A percentile compares a stretch with the other conserved stretches of the same genome.
Conservation (phyloP, 2,329 filamentous ascomycete species). For the Mariannaea sp. region DNA sequence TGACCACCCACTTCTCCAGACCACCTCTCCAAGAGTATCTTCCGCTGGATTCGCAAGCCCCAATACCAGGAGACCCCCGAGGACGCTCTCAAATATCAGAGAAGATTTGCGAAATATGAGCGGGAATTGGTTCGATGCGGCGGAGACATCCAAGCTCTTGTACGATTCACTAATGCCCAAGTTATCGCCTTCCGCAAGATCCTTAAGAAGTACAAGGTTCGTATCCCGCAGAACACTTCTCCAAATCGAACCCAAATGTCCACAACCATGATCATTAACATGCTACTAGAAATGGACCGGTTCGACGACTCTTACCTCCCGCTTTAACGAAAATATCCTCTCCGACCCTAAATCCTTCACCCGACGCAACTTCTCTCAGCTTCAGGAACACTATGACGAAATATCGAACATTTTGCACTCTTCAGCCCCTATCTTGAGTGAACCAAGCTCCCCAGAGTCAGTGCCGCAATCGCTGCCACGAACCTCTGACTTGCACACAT, state of each 20-base stretch:
- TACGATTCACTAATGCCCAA: slow-evolving; percentile 75
- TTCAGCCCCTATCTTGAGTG: slow-evolving; percentile 48
- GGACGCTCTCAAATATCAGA: slow-evolving; percentile 53
- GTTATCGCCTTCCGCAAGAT: slow-evolving; percentile 80
- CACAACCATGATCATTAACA: slow-evolving; percentile 5
- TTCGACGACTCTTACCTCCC: slow-evolving; percentile 65
- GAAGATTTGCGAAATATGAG: slow-evolving; percentile 59
- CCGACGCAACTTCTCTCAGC: slow-evolving; percentile 63
- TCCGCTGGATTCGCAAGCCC: slow-evolving; percentile 51
- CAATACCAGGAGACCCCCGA: slow-evolving; percentile 35
- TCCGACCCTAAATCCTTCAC: slow-evolving; percentile 73
- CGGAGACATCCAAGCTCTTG: slow-evolving; percentile 71
- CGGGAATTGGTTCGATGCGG: slow-evolving; percentile 61
- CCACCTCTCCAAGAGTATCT: slow-evolving; percentile 54
- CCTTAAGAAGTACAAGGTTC: slow-evolving; percentile 76
- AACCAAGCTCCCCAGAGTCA: slow-evolving; percentile 47
- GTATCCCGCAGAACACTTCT: not conserved
- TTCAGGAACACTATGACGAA: slow-evolving; percentile 57
- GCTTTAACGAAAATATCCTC: slow-evolving; percentile 71
- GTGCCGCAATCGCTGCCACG: slow-evolving; percentile 23
- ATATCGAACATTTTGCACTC: slow-evolving; percentile 54
- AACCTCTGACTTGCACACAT: slow-evolving; percentile 19
- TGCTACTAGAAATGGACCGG: slow-evolving; percentile 75
- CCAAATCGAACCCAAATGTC: not conserved
- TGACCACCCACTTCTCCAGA: slow-evolving; percentile 44